phyloP scores from a whole-genome alignment of 1,284 basidiomycete species.

The Trametes pubescens region DNA sequence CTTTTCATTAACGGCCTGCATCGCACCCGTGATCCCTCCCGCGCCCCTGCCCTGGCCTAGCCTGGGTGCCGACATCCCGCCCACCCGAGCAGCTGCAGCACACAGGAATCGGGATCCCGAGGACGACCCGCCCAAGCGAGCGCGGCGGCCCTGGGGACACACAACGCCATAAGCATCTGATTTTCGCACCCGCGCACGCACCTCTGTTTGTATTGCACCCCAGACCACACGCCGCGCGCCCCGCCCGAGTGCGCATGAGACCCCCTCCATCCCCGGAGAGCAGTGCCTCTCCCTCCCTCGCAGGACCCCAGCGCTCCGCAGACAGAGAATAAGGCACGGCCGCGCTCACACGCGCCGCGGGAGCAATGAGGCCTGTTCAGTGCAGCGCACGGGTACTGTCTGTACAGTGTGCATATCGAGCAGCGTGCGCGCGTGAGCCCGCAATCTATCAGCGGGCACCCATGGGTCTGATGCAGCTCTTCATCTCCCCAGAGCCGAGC shows the following conservation, averaged over 20 bases:
- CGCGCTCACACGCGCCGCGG: conserved; percentile 10
- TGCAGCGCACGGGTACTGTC: background rate
- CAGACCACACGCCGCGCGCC: background rate
- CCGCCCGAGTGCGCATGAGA: background rate
- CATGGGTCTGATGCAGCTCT: conserved; percentile 16
- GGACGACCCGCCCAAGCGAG: background rate
- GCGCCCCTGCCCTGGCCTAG: background rate
- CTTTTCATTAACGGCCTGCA: conserved; percentile 11
- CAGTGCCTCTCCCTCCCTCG: background rate
- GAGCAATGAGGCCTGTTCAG: conserved; percentile 5
- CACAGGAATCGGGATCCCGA: conserved; percentile 2
- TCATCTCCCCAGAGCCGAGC: conserved; percentile 19
- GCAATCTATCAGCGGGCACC: conserved; percentile 17
- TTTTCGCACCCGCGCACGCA: too few relatives aligned
- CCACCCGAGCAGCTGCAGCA: conserved; percentile 1
- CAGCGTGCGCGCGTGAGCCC: background rate
- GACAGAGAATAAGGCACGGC: background rate
- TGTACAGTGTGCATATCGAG: background rate
- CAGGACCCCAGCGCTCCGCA: background rate
- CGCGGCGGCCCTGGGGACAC: background rate
- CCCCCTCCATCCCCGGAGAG: background rate
- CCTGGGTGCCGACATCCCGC: conserved; percentile 1
- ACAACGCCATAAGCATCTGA: background rate
- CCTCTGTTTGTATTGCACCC: background rate
- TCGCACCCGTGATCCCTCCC: conserved; percentile 2